Evolutionary conservation across 2,329 filamentous ascomycete genomes (phyloP).

Genomic region (Chaetomiaceae sp.): DNA sequence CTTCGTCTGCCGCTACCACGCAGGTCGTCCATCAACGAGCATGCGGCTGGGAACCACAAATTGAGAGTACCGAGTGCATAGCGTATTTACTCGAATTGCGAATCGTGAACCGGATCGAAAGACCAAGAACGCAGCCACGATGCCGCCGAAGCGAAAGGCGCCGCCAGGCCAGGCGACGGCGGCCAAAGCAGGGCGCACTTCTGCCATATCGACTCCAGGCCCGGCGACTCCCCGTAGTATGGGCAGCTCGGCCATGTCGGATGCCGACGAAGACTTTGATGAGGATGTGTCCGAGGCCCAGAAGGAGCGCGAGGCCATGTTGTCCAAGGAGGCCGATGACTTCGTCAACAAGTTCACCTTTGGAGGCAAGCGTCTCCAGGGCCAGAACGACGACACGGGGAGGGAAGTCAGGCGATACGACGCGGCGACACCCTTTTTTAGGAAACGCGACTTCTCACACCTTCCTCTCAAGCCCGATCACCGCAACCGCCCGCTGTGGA

Average conservation of each 20-base stretch:
- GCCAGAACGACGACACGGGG: conserved; percentile 12
- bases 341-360: conserved; percentile 42
- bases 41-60: neutral
- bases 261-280: conserved; percentile 45
- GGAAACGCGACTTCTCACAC: conserved; percentile 67
- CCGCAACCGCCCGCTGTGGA: conserved; percentile 86
- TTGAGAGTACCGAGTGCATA: no score
- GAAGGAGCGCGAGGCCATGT: conserved; percentile 48
- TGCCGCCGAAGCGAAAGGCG: conserved; percentile 72
- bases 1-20: neutral
- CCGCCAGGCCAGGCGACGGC: conserved; percentile 42
- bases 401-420: conserved; percentile 25
- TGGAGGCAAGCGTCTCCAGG: conserved; percentile 44
- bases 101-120: neutral
- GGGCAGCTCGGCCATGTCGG: conserved; percentile 38
- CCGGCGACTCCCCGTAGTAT: conserved; percentile 56
- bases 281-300: conserved; percentile 47
- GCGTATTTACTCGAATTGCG: no score
- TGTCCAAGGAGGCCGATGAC: conserved; percentile 56
- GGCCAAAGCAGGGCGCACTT: conserved; percentile 53
- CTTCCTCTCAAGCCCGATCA: conserved; percentile 83
- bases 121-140: conserved; percentile 32
- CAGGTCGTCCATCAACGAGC: neutral
- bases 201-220: conserved; percentile 57
- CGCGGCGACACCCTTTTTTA: conserved; percentile 32